Conservation (phyloP, 2,329 filamentous ascomycete genomes). For the Xylaria arbuscula region DNA sequence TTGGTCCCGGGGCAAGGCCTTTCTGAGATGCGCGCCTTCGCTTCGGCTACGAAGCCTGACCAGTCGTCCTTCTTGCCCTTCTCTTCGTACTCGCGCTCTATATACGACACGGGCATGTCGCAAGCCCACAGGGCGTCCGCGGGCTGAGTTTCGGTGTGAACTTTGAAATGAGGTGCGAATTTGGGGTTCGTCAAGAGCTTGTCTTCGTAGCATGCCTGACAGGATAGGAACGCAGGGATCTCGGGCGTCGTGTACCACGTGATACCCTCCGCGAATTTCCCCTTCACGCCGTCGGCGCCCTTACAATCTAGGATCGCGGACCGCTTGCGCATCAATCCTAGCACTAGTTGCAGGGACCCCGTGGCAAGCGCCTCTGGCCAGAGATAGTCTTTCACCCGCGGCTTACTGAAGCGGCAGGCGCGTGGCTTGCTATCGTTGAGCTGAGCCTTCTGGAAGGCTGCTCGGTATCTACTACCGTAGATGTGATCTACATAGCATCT, state of each 20-base stretch:
- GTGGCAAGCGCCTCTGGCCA: slow-evolving; percentile 49
- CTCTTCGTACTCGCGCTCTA: slow-evolving; percentile 48
- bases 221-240: slow-evolving; percentile 39
- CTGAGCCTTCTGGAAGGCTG: slow-evolving; percentile 45
- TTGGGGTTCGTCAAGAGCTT: slow-evolving; percentile 23
- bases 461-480: slow-evolving; percentile 45
- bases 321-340: slow-evolving; percentile 48
- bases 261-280: slow-evolving; percentile 15
- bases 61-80: slow-evolving; percentile 47
- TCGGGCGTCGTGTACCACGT: slow-evolving; percentile 40
- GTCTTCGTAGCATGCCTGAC: slow-evolving; percentile 45
- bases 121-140: slow-evolving; percentile 45
- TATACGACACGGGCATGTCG: slow-evolving; percentile 49
- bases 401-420: slow-evolving; percentile 48
- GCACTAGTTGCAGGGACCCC: slow-evolving; percentile 43
- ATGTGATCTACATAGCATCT: slow-evolving; percentile 56
- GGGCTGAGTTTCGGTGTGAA: slow-evolving; percentile 23
- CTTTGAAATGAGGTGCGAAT: slow-evolving; percentile 34
- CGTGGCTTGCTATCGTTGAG: slow-evolving; percentile 43
- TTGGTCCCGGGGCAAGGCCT: slow-evolving; percentile 46
- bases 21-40: slow-evolving; percentile 45
- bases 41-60: slow-evolving; percentile 50
- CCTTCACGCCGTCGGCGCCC: slow-evolving; percentile 38
- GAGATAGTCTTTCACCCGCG: slow-evolving; percentile 51
- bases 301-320: slow-evolving; percentile 40